Percentiles rank a stretch among this genome's conserved stretches.
These are phyloP conservation scores for Garcileccinum viscosum DNA, from an alignment of 1,284 basidiomycete species.

Conservation along the genomic window DNA sequence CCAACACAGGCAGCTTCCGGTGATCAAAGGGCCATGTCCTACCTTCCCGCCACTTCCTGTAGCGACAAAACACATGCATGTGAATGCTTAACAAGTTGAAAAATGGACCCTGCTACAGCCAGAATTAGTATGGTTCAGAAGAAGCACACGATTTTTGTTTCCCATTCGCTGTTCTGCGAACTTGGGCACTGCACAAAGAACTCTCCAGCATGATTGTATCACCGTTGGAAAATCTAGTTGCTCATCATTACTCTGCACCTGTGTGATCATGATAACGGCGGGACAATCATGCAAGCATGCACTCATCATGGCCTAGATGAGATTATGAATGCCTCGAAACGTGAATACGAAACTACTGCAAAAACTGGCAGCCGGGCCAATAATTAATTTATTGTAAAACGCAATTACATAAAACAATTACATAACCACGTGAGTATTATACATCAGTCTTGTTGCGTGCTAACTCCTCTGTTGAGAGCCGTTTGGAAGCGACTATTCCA, in stretches of 20 bases:
- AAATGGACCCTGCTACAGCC: neutral
- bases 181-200: neutral
- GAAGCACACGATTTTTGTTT: neutral
- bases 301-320: neutral
- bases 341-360: neutral
- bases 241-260: neutral
- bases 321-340: neutral
- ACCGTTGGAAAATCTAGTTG: neutral
- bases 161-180: neutral
- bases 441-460: constrained; percentile 27
- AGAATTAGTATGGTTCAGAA: neutral
- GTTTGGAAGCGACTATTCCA: constrained; percentile 37
- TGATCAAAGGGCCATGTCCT: constrained; percentile 20
- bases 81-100: neutral
- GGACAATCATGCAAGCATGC: neutral
- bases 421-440: constrained; percentile 37
- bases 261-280: neutral
- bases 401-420: no score
- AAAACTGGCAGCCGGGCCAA: neutral
- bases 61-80: neutral
- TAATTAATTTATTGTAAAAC: neutral
- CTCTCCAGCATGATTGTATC: neutral
- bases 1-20: constrained; percentile 7
- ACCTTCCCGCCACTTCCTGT: constrained; percentile 3
- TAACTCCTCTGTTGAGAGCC: constrained; percentile 30